Percentiles rank a stretch among this genome's conserved stretches.
Conservation (phyloP, 1,284 basidiomycete genomes). For the Gymnopus androsaceus region DNA sequence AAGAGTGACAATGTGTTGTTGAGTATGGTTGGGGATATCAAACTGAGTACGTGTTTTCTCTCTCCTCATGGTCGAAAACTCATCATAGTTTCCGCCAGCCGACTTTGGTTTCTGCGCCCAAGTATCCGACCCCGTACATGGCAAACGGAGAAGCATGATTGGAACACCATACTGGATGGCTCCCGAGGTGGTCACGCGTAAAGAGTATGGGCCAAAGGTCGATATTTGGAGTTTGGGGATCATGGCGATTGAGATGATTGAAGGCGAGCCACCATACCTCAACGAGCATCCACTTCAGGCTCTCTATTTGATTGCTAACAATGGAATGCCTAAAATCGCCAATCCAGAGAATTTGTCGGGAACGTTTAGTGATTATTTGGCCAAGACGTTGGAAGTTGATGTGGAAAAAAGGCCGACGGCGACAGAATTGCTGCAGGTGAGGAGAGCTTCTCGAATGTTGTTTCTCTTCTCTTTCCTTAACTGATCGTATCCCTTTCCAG, state of each 20-base stretch:
- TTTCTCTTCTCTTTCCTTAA: neutral
- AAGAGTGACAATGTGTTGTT: slow-evolving; percentile 97
- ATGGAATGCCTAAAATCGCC: slow-evolving; percentile 96
- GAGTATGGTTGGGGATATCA: slow-evolving; percentile 93
- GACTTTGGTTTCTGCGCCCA: slow-evolving; percentile 99
- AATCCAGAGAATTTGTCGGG: slow-evolving; percentile 89
- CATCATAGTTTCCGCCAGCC: slow-evolving; percentile 50
- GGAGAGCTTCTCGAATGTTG: slow-evolving; percentile 25
- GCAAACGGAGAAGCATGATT: slow-evolving; percentile 99
- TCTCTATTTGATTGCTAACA: slow-evolving; percentile 95
- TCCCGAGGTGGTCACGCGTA: slow-evolving; percentile 96
- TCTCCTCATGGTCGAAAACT: neutral
- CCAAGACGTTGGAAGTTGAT: slow-evolving; percentile 91
- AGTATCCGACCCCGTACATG: slow-evolving; percentile 86
- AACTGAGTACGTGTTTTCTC: slow-evolving; percentile 76
- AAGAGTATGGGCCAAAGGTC: slow-evolving; percentile 98
- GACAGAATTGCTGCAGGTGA: slow-evolving; percentile 75
- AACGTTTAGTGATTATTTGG: slow-evolving; percentile 91
- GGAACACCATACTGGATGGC: slow-evolving; percentile 99
- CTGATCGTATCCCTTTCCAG: slow-evolving; percentile 38
- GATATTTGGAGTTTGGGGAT: slow-evolving; percentile 99
- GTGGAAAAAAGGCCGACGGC: slow-evolving; percentile 92
- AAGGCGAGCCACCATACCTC: slow-evolving; percentile 97
- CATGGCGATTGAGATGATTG: slow-evolving; percentile 99
- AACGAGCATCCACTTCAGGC: slow-evolving; percentile 97